Percentiles rank a stretch among this genome's conserved stretches.
Conservation (phyloP, 306 rosid genomes). For the Prunus kanzakura region DNA sequence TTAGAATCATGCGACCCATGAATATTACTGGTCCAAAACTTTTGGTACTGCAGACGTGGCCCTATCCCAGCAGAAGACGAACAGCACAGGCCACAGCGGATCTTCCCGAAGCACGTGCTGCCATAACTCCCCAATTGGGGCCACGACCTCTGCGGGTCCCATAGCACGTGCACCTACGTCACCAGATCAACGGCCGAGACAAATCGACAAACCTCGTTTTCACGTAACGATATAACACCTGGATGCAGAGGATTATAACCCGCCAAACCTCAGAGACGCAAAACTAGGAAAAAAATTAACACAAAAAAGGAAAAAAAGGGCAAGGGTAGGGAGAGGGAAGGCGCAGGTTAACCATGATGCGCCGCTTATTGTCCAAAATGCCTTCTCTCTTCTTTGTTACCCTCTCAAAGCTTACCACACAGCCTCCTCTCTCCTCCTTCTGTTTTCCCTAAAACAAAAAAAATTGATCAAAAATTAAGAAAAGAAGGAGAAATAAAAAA, state of each 20-base stretch:
- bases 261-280: background rate
- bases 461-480: background rate
- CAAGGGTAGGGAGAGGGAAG: background rate
- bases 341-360: constrained; percentile 47
- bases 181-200: background rate
- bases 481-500: background rate
- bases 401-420: constrained; percentile 32
- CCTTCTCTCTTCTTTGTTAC: constrained; percentile 21
- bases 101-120: constrained; percentile 7
- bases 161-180: background rate
- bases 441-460: background rate
- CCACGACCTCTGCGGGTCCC: background rate
- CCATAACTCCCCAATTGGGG: background rate
- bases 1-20: background rate
- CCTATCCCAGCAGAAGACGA: background rate
- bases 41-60: background rate
- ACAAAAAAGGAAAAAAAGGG: background rate
- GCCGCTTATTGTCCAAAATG: constrained; percentile 42
- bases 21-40: no score
- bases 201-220: background rate
- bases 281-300: background rate
- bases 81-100: background rate
- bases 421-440: constrained; percentile 16
- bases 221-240: background rate
- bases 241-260: background rate